These are phyloP conservation scores for Immersiporthe knoxdaviesiana DNA, from an alignment of 2,329 filamentous ascomycete genomes.

Conservation along the genomic window DNA sequence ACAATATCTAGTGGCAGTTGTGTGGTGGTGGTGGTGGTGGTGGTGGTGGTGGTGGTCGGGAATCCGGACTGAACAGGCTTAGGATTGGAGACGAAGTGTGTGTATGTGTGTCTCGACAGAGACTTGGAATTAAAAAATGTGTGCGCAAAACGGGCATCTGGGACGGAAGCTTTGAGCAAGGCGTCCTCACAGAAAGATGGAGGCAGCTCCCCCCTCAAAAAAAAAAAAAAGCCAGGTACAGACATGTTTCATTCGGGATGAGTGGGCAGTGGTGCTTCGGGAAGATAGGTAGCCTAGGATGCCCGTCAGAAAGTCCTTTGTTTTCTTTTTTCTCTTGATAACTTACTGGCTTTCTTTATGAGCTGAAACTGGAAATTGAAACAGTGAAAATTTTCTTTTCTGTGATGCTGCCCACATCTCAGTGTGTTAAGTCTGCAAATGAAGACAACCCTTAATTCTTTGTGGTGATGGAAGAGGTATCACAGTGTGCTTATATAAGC, in stretches of 20 bases:
- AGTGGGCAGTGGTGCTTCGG: conserved; percentile 31
- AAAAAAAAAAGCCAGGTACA: not conserved
- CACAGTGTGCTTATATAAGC: not conserved
- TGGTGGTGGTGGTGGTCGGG: too few relatives aligned
- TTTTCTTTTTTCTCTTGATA: not conserved
- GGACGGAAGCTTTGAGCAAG: not conserved
- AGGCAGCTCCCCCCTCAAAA: too few relatives aligned
- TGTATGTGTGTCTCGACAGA: not conserved
- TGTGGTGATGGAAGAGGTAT: too few relatives aligned
- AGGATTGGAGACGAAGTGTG: not conserved
- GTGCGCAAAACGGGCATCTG: not conserved
- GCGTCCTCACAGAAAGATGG: not conserved
- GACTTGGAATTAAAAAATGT: not conserved
- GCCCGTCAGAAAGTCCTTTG: not conserved
- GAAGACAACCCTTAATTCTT: too few relatives aligned
- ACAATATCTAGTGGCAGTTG: not conserved
- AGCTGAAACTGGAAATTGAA: not conserved
- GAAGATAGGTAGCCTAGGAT: not conserved
- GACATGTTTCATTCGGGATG: conserved; percentile 23
- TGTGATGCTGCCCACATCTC: not conserved
- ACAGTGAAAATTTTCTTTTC: not conserved
- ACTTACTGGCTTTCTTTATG: not conserved
- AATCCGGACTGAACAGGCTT: not conserved
- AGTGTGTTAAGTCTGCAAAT: too few relatives aligned
- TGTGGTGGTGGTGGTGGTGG: too few relatives aligned